Base-by-base conservation (phyloP, 2,329 filamentous ascomycete species). In the Talaromyces sp. region DNA sequence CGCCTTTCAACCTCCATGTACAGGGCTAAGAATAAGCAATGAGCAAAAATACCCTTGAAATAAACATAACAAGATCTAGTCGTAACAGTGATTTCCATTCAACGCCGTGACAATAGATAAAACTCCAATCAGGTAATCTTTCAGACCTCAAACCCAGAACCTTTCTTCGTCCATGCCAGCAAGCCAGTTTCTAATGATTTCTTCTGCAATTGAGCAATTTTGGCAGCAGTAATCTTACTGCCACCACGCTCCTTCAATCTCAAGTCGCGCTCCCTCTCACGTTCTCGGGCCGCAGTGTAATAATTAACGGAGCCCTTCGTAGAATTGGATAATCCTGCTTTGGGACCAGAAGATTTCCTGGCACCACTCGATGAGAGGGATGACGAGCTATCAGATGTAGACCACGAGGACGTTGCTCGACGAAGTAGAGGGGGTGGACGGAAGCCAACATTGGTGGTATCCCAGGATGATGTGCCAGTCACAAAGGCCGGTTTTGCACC, bases 281-380 rank as follows among this genome's bases (percentile, higher is more conserved):
- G 82, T 73, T 87, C 86, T 63, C 86, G 76, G 1, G 84, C 84
- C 67, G 85, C 78, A 24, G 78, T 75, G 63, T 80, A 85, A 22
- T 85, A 87, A 68, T 87, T 86, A 10, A 88, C 84, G 54, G 84
- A 84, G 33, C 83, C 85, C 77, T 84, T 86, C 72, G 85, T 86
- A n/a, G 81, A 82, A 3, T 83, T 83, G 14, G 84, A 82, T 61
- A 78, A 68, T 1, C 78, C 75, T 6, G 75, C 70, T 54, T 75
- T 70, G 37, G 69, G 69, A 66, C 74, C 69, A 64, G 76, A 76
- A 2, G 49, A 22, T 56, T 63, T 63, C 19, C 49, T 66, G 1
- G 69, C 67, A 24, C 54, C 69, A 16, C 72, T 71, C 31, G 68
- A 70, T 10, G 73, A 72, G 37, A 67, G 71, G 6, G 73, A 71